Percentiles rank a stretch among this genome's conserved stretches.
Evolutionary conservation across 202 grass and related monocot genomes (phyloP).

Genomic region (Bolboschoenoplectus hybrid): DNA sequence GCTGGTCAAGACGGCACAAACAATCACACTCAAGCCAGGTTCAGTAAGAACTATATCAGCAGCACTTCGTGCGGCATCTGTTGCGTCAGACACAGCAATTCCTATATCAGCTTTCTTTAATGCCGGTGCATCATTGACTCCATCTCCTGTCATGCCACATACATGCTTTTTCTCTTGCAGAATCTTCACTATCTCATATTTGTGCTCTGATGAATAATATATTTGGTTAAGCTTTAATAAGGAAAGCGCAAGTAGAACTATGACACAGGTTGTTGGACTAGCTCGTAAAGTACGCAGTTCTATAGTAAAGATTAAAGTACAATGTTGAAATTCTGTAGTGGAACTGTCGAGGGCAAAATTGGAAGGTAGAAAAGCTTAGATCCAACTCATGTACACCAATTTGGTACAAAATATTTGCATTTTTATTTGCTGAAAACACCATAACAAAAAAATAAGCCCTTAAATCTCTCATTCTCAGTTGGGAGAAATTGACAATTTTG

Average conservation of each 20-base stretch:
- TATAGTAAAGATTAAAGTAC: not conserved
- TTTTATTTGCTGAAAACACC: not conserved
- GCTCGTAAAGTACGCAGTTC: not conserved
- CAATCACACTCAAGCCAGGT: constrained; percentile 70
- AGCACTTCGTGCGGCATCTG: constrained; percentile 72
- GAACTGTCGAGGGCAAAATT: not conserved
- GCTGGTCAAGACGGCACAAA: constrained; percentile 70
- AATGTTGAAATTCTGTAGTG: not conserved
- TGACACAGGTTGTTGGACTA: not conserved
- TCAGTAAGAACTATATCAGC: constrained; percentile 88
- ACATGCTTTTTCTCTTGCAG: constrained; percentile 59
- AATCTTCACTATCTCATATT: constrained; percentile 81
- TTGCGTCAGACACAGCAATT: constrained; percentile 75
- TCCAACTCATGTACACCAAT: not conserved
- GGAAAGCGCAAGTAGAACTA: not conserved
- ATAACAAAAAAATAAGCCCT: not conserved
- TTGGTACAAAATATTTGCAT: not conserved
- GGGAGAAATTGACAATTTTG: constrained; percentile 10
- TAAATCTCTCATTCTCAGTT: not conserved
- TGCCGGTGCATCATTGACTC: constrained; percentile 78
- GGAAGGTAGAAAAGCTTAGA: not conserved
- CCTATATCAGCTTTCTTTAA: constrained; percentile 81
- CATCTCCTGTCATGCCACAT: constrained; percentile 77
- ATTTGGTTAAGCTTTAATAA: not conserved
- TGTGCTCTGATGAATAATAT: constrained; percentile 53